Base-by-base conservation (phyloP, 2,329 filamentous ascomycete species). In the Pochonia chlamydosporia region DNA sequence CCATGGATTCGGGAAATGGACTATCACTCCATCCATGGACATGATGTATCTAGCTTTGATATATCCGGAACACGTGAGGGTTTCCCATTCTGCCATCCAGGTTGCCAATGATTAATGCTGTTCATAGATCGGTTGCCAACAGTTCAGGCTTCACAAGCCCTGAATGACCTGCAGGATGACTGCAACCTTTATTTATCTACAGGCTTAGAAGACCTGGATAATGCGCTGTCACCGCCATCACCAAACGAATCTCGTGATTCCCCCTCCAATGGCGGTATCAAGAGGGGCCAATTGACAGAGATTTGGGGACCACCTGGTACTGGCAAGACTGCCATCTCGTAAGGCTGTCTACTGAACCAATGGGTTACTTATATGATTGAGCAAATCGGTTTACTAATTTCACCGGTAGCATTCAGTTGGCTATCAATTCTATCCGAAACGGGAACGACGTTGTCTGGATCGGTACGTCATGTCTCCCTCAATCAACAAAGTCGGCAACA, bases 261-360 rank as follows among this genome's bases (percentile, higher is more conserved):
- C 11, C 3, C 40, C 25, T 46, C 43, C 9, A 54, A 51, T 46
- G 75, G 77, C 16, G 90, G 89, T 4, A 72, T 95, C 41, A 77
- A 77, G 50, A 80, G 83, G 48, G 89, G 90, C 13, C 87, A 89
- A 63, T 75, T 96, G 36, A 87, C 87, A 3, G 92, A 97, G 65
- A 70, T 96, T 43, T 95, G 88, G 78, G 92, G 92, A 1, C 89
- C 91, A 10, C 85, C 89, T 8, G 91, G 90, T 2, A 80, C 80
- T 23, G 92, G 91, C 25, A 96, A 95, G 73, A 95, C 89, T 4
- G 76, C 85, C 11, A 71, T 96, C 56, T 87, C 84, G 87, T 92
- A 73, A 68, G 80, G 40, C 24, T n/a, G n/a, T 18, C 9, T 14
- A 23, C 20, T 20, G 5, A 26, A 24, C 20, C 8, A 23, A 11